phyloP scores from a whole-genome alignment of 1,139 yeast genomes.

The Trichomonascaceae sp. region DNA sequence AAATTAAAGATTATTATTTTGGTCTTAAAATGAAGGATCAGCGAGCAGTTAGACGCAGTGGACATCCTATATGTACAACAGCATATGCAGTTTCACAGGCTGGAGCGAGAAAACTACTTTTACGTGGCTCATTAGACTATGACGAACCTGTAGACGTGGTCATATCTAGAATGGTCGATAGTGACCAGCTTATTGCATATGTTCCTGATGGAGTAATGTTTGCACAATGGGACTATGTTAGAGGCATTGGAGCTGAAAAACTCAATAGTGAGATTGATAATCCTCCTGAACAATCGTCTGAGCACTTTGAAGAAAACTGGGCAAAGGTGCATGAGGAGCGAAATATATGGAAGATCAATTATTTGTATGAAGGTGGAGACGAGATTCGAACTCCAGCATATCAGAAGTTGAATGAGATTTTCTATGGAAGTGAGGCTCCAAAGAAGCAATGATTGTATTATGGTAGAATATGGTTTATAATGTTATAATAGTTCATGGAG shows the following conservation, averaged over 20 bases:
- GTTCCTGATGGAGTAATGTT: slow-evolving; percentile 15
- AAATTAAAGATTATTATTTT: slow-evolving; percentile 2
- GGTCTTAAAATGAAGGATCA: slow-evolving; percentile 7
- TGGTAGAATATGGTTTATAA: no score
- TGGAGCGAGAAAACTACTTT: slow-evolving; percentile 18
- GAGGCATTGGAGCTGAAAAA: slow-evolving; percentile 15
- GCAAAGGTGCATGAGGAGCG: slow-evolving; percentile 5
- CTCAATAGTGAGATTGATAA: slow-evolving; percentile 12
- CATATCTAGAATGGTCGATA: slow-evolving; percentile 11
- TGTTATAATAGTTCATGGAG: no score
- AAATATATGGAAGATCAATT: slow-evolving; percentile 3
- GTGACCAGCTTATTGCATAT: slow-evolving; percentile 11
- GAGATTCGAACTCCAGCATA: slow-evolving; percentile 1
- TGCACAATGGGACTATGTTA: slow-evolving; percentile 16
- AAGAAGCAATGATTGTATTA: background rate
- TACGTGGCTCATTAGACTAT: slow-evolving; percentile 14
- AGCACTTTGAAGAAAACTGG: slow-evolving; percentile 1
- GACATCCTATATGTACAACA: slow-evolving; percentile 15
- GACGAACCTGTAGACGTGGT: slow-evolving; percentile 15
- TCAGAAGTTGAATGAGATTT: slow-evolving; percentile 10
- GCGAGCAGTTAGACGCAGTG: slow-evolving; percentile 11
- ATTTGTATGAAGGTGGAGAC: background rate
- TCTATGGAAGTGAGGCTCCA: background rate
- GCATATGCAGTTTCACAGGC: slow-evolving; percentile 17
- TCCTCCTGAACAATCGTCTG: background rate